Base-by-base conservation (phyloP, 208 protist species). In the Vickermania spadyakhi region DNA sequence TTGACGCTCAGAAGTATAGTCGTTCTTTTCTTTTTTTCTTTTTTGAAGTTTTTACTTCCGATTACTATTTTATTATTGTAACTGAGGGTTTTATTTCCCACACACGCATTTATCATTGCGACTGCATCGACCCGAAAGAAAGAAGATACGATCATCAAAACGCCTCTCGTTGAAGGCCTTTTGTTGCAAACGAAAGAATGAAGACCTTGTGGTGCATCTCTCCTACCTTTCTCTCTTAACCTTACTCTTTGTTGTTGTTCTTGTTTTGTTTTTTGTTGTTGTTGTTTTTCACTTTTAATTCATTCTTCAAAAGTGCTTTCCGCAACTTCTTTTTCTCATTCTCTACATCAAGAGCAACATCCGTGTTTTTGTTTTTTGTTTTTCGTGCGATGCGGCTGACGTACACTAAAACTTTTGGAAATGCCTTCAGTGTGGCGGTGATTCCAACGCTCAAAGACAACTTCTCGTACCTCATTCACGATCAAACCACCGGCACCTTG, bases 401-500 rank as follows among this genome's bases (percentile, higher is more conserved):
- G 27, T 58, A 70, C 59, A 72, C 72, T 1, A 82, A 82, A 49
- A 56, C 59, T 21, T 82, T 93, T 62, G 85, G 85, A 7, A 68
- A 57, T 27, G 50, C 72, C 57, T 91, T 94, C 63, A 78, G 77
- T 29, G 84, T 94, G 1, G 74, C 75, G n/a, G 72, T 87, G 28
- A 75, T 93, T 21, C 89, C 87, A 4, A 86, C 89, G 28, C 72
- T 96, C 25, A 69, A 78, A 51, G 93, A 97, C 68, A 97, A 97
- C 71, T 97, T 89, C 64, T 80, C 81, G 3, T 97, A 97, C 66
- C 56, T 96, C 1, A 79, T 97, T 58, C 60, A 88, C 45, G 87
- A 96, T 64, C 63, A 80, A 52, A 29, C 68, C 0, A 89, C 75
- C 2, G 68, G 79, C 36, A 62, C 58, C 1, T 58, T 88, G 13